Evolutionary conservation across 495 filamentous ascomycete species (phyloP).

Genomic region (Penicillium antarcticum): DNA sequence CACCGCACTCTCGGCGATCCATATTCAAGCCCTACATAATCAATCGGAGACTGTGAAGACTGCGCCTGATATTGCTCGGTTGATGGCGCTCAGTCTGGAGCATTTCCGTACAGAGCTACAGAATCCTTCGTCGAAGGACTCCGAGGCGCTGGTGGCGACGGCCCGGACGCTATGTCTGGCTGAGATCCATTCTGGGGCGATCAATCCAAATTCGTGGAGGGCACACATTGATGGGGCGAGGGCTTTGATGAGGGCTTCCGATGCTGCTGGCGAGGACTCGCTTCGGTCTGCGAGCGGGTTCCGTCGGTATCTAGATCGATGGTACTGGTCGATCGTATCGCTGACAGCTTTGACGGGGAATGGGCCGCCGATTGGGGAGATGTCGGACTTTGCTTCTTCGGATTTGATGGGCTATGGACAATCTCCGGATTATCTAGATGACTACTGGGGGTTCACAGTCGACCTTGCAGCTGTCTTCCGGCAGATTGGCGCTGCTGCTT

Average conservation of each 20-base stretch:
- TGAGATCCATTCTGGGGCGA: conserved; percentile 47
- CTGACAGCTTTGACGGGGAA: conserved; percentile 45
- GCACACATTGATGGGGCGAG: conserved; percentile 45
- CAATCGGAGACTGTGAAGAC: conserved; percentile 42
- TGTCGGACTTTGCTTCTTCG: conserved; percentile 13
- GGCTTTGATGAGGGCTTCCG: conserved; percentile 37
- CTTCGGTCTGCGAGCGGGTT: conserved; percentile 34
- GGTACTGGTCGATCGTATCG: conserved; percentile 47
- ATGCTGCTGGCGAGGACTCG: conserved; percentile 24
- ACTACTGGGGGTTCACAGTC: conserved; percentile 48
- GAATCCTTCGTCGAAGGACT: conserved; percentile 31
- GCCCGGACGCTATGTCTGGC: conserved; percentile 47
- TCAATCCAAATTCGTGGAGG: conserved; percentile 46
- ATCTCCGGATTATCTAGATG: conserved; percentile 42
- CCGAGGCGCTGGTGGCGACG: conserved; percentile 43
- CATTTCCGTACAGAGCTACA: conserved; percentile 45
- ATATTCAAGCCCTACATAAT: conserved; percentile 42
- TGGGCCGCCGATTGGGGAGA: conserved; percentile 40
- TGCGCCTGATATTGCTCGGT: conserved; percentile 41
- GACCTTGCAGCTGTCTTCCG: conserved; percentile 41
- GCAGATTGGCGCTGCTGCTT: conserved; percentile 41
- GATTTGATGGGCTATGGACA: conserved; percentile 14
- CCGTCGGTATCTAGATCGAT: conserved; percentile 42
- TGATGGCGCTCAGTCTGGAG: conserved; percentile 44
- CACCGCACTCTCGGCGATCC: conserved; percentile 46